Evolutionary conservation across 192 early-diverging fungal genomes (phyloP).

Genomic region (Thoreauomyces humboldtii): DNA sequence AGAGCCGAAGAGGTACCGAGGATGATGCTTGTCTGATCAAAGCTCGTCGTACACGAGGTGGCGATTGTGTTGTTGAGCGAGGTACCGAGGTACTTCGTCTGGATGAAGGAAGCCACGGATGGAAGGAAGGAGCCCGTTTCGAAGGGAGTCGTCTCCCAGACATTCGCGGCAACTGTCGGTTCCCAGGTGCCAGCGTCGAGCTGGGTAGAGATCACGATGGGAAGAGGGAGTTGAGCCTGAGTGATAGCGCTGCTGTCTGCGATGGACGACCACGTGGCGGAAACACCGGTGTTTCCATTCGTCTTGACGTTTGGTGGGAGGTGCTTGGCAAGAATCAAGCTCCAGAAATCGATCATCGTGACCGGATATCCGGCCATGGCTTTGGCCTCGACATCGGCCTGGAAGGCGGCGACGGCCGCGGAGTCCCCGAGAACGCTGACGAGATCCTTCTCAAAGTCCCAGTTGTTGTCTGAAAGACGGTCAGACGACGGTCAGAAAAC

Average conservation of each 20-base stretch:
- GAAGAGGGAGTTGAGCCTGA: background rate
- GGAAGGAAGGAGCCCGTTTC: conserved; percentile 25
- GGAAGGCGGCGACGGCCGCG: background rate
- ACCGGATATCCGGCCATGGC: conserved; percentile 5
- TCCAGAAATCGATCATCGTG: conserved; percentile 24
- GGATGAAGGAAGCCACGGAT: conserved; percentile 11
- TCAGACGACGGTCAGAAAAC: too few relatives aligned
- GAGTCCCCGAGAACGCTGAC: too few relatives aligned
- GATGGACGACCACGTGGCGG: conserved; percentile 6
- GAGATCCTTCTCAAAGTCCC: too few relatives aligned
- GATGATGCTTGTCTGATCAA: conserved; percentile 26
- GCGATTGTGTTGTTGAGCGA: too few relatives aligned
- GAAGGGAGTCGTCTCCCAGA: conserved; percentile 24
- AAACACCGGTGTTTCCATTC: background rate
- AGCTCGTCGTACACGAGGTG: too few relatives aligned
- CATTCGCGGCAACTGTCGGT: conserved; percentile 9
- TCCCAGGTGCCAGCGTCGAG: background rate
- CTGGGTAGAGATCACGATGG: background rate
- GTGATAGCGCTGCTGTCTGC: background rate
- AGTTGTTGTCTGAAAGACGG: too few relatives aligned
- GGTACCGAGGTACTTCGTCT: conserved; percentile 23
- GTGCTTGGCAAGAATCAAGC: background rate
- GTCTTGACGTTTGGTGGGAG: background rate
- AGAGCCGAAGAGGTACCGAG: conserved; percentile 32
- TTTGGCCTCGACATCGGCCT: conserved; percentile 15